phyloP scores from a whole-genome alignment of 2,329 filamentous ascomycete genomes.

The Talaromyces sp. region DNA sequence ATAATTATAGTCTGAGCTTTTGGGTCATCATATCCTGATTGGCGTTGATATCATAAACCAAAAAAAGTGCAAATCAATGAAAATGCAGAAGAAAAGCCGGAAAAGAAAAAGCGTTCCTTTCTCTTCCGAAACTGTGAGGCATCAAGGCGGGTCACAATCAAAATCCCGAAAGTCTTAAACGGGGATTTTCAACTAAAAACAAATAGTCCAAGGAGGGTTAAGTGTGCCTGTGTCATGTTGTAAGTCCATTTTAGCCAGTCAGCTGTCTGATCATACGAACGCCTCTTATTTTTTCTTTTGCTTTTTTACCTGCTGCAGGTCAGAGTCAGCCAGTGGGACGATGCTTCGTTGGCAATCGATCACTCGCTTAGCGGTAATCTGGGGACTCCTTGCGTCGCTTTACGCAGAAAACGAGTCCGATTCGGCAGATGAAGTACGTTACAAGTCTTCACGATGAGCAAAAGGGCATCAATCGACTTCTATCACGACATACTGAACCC shows the following conservation, averaged over 20 bases:
- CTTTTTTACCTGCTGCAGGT: constrained; percentile 5
- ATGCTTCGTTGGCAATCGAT: constrained; percentile 27
- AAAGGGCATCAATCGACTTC: not conserved
- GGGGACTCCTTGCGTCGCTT: constrained; percentile 20
- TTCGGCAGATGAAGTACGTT: not conserved
- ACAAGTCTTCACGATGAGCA: not conserved
- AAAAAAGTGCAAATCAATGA: not conserved
- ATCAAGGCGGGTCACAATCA: not conserved
- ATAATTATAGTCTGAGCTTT: not conserved
- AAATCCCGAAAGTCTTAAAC: constrained; percentile 8
- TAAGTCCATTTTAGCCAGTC: not conserved
- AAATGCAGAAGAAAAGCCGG: not conserved
- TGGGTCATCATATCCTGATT: not conserved
- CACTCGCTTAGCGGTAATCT: constrained; percentile 22
- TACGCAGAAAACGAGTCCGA: not conserved
- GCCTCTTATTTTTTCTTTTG: too few species aligned
- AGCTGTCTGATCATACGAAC: constrained; percentile 1
- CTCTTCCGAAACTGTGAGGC: not conserved
- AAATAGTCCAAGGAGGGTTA: not conserved
- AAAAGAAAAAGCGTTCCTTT: not conserved
- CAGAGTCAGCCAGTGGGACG: constrained; percentile 9
- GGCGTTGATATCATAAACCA: not conserved
- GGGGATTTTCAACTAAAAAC: constrained; percentile 1
- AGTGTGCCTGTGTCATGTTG: not conserved
- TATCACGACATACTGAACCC: not conserved